A percentile compares a stretch with the other conserved stretches of the same genome.
Evolutionary conservation across 169 alveolate genomes (phyloP).

Genomic region (Plasmodium coatneyi): DNA sequence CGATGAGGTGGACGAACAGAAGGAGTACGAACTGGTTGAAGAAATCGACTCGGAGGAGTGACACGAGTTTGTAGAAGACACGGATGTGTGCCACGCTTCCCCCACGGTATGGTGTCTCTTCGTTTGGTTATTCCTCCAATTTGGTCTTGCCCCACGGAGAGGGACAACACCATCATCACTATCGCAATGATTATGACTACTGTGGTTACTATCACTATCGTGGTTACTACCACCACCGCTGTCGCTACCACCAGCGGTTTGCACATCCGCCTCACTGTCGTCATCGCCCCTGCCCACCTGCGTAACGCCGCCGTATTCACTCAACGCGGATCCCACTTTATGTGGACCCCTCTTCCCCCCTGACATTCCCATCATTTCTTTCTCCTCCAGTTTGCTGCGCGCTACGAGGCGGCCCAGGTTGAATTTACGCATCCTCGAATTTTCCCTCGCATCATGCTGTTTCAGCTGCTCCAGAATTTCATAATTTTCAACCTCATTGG

Average conservation of each 20-base stretch:
- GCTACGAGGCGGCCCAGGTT: background rate
- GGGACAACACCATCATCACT: background rate
- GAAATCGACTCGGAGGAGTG: background rate
- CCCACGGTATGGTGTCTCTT: background rate
- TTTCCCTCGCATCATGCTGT: background rate
- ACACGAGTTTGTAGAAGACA: background rate
- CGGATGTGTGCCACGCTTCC: background rate
- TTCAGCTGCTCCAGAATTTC: background rate
- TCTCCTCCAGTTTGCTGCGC: background rate
- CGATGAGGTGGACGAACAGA: background rate
- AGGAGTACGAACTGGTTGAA: constrained; percentile 1
- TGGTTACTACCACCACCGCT: background rate
- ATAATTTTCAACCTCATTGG: background rate
- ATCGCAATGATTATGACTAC: background rate
- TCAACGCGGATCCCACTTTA: background rate
- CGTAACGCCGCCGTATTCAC: background rate
- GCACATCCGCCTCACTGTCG: background rate
- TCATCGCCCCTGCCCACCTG: background rate
- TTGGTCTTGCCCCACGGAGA: background rate
- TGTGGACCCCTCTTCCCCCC: background rate
- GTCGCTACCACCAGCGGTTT: background rate
- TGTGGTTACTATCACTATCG: background rate
- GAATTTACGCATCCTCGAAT: background rate
- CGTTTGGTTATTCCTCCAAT: background rate
- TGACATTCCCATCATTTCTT: background rate